phyloP scores from a whole-genome alignment of 2,329 filamentous ascomycete species.

The Penicillium capsulatum region DNA sequence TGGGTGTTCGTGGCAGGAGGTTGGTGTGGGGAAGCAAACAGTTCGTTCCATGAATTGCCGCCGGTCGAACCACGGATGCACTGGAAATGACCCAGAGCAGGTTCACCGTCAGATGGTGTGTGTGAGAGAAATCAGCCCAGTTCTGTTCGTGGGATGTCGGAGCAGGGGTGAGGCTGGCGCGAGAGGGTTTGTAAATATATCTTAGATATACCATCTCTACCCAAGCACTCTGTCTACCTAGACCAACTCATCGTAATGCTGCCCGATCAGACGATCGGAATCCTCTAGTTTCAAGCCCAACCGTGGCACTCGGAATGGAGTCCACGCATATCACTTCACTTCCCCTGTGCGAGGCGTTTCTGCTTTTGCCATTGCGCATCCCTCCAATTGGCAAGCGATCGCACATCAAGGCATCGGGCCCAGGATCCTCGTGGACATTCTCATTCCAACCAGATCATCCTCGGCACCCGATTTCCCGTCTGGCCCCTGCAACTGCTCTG shows the following conservation, averaged over 20 bases:
- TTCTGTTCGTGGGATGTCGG: too few species aligned
- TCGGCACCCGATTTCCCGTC: too few species aligned
- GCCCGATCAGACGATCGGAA: not conserved
- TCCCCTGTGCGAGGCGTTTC: too few species aligned
- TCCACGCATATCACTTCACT: not conserved
- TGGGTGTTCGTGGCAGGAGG: not conserved
- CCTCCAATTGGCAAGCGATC: not conserved
- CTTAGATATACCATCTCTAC: too few species aligned
- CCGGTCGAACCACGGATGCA: conserved; percentile 11
- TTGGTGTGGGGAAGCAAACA: conserved; percentile 7
- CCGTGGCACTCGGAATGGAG: conserved; percentile 12
- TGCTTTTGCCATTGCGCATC: too few species aligned
- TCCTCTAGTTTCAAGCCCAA: conserved; percentile 8
- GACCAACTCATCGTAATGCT: not conserved
- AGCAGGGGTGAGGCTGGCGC: too few species aligned
- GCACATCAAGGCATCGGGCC: too few species aligned
- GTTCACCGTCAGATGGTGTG: too few species aligned
- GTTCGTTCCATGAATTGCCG: conserved; percentile 17
- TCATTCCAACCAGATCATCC: not conserved
- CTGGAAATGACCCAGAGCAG: conserved; percentile 8
- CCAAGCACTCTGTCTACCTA: not conserved
- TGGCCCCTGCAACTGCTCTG: not conserved
- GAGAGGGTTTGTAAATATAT: too few species aligned
- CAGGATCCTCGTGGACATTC: not conserved
- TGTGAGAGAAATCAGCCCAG: too few species aligned